phyloP scores from a whole-genome alignment of 768 basidiomycete species.

The Phlebiopsis flavidoalba region DNA sequence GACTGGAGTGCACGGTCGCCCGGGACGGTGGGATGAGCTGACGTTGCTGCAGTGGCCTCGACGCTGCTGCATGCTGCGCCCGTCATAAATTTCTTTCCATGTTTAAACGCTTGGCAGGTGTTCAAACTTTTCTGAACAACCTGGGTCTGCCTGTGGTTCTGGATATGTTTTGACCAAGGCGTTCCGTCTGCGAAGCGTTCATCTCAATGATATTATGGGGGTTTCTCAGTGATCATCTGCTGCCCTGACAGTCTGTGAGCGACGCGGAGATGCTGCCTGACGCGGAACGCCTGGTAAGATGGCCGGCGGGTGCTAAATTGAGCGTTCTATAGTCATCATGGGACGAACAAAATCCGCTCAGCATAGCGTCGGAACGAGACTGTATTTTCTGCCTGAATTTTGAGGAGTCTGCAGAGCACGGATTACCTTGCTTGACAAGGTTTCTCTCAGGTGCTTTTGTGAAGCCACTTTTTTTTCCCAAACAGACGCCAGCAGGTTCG shows the following conservation, averaged over 20 bases:
- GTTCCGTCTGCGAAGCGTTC: too few relatives aligned
- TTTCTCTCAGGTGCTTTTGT: too few relatives aligned
- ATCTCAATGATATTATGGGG: too few relatives aligned
- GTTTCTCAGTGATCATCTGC: too few relatives aligned
- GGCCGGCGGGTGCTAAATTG: neutral
- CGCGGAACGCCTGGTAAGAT: too few relatives aligned
- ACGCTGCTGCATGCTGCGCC: neutral
- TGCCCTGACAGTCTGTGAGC: too few relatives aligned
- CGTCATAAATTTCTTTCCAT: neutral
- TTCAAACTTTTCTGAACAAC: neutral
- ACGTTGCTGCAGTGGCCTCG: neutral
- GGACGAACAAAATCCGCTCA: neutral
- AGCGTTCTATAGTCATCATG: neutral
- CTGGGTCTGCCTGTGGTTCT: neutral
- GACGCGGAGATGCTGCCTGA: too few relatives aligned
- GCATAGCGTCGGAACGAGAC: neutral
- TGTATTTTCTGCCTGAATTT: neutral
- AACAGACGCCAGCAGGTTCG: too few relatives aligned
- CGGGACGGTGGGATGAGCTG: neutral
- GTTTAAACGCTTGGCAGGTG: neutral
- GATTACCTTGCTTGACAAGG: too few relatives aligned
- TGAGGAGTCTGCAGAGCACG: neutral
- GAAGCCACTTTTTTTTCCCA: too few relatives aligned
- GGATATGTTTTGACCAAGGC: neutral
- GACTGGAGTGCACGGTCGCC: neutral